phyloP scores from a whole-genome alignment of 495 filamentous ascomycete genomes.

The Cairneyella variabilis region DNA sequence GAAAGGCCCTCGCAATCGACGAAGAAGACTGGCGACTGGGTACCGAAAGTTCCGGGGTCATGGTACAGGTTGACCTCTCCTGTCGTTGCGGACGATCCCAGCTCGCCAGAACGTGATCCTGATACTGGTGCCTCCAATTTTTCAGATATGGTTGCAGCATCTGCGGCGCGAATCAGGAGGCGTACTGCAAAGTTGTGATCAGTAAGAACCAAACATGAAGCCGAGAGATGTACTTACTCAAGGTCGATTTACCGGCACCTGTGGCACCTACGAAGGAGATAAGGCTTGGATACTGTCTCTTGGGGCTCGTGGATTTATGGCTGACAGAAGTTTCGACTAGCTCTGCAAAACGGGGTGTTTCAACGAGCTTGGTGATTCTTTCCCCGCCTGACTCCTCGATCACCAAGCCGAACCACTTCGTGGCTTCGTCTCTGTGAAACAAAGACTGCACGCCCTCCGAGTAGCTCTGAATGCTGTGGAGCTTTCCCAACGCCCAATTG shows the following conservation, averaged over 20 bases:
- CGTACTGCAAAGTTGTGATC: neutral
- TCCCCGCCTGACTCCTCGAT: neutral
- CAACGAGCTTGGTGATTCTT: neutral
- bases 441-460: neutral
- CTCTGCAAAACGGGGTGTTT: neutral
- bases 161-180: neutral
- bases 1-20: neutral
- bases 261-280: neutral
- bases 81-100: neutral
- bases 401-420: neutral
- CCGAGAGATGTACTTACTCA: neutral
- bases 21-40: neutral
- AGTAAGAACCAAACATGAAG: neutral
- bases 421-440: neutral
- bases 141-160: neutral
- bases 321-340: neutral
- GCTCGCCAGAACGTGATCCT: neutral
- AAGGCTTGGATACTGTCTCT: neutral
- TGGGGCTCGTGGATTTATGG: neutral
- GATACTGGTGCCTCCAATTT: neutral
- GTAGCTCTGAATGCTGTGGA: neutral
- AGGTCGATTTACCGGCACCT: neutral
- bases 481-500: neutral
- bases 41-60: neutral
- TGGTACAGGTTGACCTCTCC: neutral